Evolutionary conservation across 1,284 basidiomycete genomes (phyloP), one percentile per base, ranked within the genome.

Genomic region (Rhodotorula sp.): DNA sequence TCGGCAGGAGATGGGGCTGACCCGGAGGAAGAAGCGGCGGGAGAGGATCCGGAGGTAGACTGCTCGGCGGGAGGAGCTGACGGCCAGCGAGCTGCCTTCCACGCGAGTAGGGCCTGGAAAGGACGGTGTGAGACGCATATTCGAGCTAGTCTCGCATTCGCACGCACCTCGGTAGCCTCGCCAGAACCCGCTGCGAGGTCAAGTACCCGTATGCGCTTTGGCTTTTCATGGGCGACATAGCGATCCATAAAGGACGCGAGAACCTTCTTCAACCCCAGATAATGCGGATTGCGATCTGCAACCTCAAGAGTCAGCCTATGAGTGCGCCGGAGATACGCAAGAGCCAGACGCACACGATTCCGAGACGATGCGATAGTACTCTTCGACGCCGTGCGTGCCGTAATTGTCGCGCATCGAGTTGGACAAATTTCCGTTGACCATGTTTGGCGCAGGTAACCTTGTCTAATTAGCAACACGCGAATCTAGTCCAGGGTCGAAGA

Each of bases 391-490:
- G 76, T 87, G 84, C 66, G 87, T 84, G 44, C 82, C 84, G 74
- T 90, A 90, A 78, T 90, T 90, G 61, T 86, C 84, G 25, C 89
- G 83, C 89, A 90, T 91, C 5, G 89, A 89, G 45, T 66, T 46
- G 5, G 68, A 70, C 16, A 66, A 56, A 50, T 70, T 70, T 16
- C 56, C 56, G 27, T 50, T 57, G 27, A 27, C 27, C 65, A 66
- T 66, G 25, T 1, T 42, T 8, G 25, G 45, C 17, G 45, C 7
- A 27, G 45, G 23, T 13, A n/a, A 42, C 10, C 9, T 13, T 25
- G 48, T 49, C 14, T 49, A 1, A 14, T 34, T 5, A 5, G 34
- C 34, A 34, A 34, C 48, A 49, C 17, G 48, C 48, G 48, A 14
- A 49, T 49, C 17, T 49, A 23, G 17, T 49, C 48, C 3, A 25